Percentiles rank a stretch among this genome's conserved stretches.
Conservation (phyloP, 2,329 filamentous ascomycete genomes). For the Tolypocladium ovalisporum region DNA sequence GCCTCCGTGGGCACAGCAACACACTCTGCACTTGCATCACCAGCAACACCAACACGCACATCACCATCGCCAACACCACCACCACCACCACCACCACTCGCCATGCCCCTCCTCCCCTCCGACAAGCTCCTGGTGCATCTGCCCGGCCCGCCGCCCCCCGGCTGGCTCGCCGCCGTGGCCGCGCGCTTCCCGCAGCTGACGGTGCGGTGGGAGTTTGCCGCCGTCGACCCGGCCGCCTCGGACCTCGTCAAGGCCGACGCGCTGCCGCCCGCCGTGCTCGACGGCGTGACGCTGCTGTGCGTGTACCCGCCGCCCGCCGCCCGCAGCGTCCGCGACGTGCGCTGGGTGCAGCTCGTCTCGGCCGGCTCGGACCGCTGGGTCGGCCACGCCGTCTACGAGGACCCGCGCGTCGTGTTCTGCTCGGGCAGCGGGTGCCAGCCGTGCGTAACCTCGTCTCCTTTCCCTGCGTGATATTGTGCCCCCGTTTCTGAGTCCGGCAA, state of each 20-base stretch:
- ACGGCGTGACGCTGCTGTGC: constrained; percentile 29
- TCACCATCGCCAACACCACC: background rate
- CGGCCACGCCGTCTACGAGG: constrained; percentile 19
- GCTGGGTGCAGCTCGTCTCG: constrained; percentile 32
- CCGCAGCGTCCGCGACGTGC: constrained; percentile 21
- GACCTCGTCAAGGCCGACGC: constrained; percentile 11
- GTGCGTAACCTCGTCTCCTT: constrained; percentile 14
- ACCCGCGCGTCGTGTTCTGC: constrained; percentile 25
- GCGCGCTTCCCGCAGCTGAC: constrained; percentile 24
- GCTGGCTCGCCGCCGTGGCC: constrained; percentile 23
- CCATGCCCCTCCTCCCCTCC: constrained; percentile 14
- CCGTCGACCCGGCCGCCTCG: constrained; percentile 4
- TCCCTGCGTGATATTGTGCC: too few relatives aligned
- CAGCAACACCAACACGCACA: background rate
- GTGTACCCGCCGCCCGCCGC: constrained; percentile 19
- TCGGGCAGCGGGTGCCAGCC: constrained; percentile 30
- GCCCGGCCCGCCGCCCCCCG: constrained; percentile 15
- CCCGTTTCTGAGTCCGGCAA: background rate
- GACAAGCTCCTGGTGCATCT: constrained; percentile 30
- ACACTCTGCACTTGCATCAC: background rate
- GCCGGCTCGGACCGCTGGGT: constrained; percentile 33
- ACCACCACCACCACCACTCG: background rate
- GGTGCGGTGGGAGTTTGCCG: constrained; percentile 22
- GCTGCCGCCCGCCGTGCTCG: constrained; percentile 20
- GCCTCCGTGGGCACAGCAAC: background rate